Conservation (phyloP, 2,329 filamentous ascomycete genomes). For the Eutypa lata region DNA sequence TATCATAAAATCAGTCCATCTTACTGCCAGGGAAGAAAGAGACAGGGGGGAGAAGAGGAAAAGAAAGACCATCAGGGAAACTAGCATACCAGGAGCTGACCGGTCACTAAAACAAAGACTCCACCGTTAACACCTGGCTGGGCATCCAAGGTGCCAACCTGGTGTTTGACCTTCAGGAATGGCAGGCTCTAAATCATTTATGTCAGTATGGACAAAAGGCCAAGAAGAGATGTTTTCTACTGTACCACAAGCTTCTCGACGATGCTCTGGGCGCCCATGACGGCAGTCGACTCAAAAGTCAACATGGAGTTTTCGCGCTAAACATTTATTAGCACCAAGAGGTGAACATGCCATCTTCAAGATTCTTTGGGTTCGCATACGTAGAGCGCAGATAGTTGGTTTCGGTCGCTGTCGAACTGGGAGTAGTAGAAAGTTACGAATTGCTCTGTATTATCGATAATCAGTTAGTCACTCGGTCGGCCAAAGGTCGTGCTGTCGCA, state of each 20-base stretch:
- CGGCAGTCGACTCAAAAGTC: conserved; percentile 77
- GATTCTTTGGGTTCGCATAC: conserved; percentile 50
- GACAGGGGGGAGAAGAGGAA: too few relatives aligned
- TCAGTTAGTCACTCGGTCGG: conserved; percentile 11
- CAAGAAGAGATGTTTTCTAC: conserved; percentile 9
- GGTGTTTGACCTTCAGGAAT: conserved; percentile 67
- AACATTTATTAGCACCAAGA: conserved; percentile 14
- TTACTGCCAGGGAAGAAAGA: not conserved
- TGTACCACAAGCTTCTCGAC: conserved; percentile 78
- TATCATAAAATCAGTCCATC: conserved; percentile 31
- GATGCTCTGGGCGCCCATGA: conserved; percentile 64
- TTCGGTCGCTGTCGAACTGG: conserved; percentile 74
- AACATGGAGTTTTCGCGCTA: conserved; percentile 85
- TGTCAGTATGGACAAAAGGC: conserved; percentile 3
- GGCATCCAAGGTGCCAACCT: conserved; percentile 73
- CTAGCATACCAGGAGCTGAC: conserved; percentile 70
- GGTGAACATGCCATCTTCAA: not conserved
- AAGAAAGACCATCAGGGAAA: conserved; percentile 3
- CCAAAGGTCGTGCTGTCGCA: conserved; percentile 2
- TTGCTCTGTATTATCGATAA: conserved; percentile 56
- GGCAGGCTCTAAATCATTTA: conserved; percentile 6
- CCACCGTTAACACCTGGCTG: conserved; percentile 72
- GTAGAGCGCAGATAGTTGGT: conserved; percentile 68
- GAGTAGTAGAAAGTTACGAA: conserved; percentile 92
- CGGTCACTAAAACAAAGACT: conserved; percentile 86